Evolutionary conservation across 176 grass and related monocot genomes (phyloP).

Genomic region (Hordeum marinum): DNA sequence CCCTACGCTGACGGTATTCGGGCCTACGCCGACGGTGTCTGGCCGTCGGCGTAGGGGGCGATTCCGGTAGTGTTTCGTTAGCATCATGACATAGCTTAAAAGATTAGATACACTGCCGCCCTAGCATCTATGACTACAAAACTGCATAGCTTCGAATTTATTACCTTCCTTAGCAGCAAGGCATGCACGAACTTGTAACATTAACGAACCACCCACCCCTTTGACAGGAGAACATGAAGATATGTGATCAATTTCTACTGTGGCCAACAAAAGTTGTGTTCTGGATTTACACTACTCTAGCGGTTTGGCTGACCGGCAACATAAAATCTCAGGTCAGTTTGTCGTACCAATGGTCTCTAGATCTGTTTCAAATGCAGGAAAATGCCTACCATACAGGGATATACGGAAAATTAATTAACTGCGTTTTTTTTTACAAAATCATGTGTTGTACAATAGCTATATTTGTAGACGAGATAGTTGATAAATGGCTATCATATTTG

Average conservation of each 20-base stretch:
- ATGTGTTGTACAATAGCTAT: too few relatives aligned
- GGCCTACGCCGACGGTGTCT: too few relatives aligned
- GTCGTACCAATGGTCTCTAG: not conserved
- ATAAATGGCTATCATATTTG: too few relatives aligned
- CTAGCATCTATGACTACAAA: too few relatives aligned
- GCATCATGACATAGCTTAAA: conserved; percentile 15
- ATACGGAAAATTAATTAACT: not conserved
- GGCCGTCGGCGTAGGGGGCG: too few relatives aligned
- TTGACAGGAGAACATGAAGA: conserved; percentile 1
- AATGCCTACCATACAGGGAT: not conserved
- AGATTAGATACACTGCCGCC: too few relatives aligned
- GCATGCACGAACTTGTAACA: conserved; percentile 1
- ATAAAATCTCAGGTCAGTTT: not conserved
- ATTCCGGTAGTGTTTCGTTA: too few relatives aligned
- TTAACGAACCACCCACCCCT: conserved; percentile 18
- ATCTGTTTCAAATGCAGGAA: not conserved
- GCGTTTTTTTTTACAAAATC: too few relatives aligned
- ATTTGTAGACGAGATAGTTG: too few relatives aligned
- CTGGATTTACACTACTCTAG: too few relatives aligned
- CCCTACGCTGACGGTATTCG: too few relatives aligned
- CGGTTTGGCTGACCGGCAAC: too few relatives aligned
- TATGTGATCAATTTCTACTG: not conserved
- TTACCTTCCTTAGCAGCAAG: conserved; percentile 41
- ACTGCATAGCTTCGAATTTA: conserved; percentile 26
- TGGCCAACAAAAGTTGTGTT: not conserved